A percentile compares a stretch with the other conserved stretches of the same genome.
These are phyloP conservation scores for Balamuthia mandrillaris DNA, from an alignment of 208 protist species.

Conservation along the genomic window DNA sequence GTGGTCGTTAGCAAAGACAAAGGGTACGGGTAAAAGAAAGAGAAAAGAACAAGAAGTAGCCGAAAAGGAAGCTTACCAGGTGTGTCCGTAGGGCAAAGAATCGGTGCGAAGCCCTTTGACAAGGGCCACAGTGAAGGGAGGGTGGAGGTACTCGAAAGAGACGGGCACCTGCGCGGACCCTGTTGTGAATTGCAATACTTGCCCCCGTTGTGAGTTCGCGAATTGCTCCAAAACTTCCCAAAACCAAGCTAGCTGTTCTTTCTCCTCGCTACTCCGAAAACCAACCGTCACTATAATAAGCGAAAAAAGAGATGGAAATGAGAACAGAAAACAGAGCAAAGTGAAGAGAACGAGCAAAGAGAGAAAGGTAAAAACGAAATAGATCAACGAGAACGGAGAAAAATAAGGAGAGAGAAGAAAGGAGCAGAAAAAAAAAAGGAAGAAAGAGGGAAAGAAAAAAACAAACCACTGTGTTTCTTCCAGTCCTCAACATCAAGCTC, in stretches of 20 bases:
- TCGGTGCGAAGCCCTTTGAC: not conserved
- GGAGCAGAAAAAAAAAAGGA: not conserved
- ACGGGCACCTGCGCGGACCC: not conserved
- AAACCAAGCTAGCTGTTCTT: not conserved
- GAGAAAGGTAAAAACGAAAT: not conserved
- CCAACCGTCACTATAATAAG: too few species aligned
- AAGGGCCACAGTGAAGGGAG: not conserved
- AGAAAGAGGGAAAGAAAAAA: not conserved
- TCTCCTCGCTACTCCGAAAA: not conserved
- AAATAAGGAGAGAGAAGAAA: not conserved
- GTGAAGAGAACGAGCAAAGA: not conserved
- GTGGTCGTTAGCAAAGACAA: not conserved
- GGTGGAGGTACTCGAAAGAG: not conserved
- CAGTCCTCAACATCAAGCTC: not conserved
- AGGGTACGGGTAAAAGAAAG: not conserved
- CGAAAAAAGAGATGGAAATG: too few species aligned
- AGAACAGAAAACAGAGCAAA: too few species aligned
- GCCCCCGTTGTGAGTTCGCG: not conserved
- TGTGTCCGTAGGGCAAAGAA: not conserved
- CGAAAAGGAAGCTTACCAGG: not conserved
- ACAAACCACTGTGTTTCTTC: not conserved
- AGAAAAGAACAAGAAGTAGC: too few species aligned
- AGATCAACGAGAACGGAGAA: not conserved
- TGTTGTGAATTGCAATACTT: not conserved
- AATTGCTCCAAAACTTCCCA: slow-evolving; percentile 1